These are phyloP conservation scores for Apostasia ramifera DNA, from an alignment of 106 monocot genomes.

Conservation along the genomic window DNA sequence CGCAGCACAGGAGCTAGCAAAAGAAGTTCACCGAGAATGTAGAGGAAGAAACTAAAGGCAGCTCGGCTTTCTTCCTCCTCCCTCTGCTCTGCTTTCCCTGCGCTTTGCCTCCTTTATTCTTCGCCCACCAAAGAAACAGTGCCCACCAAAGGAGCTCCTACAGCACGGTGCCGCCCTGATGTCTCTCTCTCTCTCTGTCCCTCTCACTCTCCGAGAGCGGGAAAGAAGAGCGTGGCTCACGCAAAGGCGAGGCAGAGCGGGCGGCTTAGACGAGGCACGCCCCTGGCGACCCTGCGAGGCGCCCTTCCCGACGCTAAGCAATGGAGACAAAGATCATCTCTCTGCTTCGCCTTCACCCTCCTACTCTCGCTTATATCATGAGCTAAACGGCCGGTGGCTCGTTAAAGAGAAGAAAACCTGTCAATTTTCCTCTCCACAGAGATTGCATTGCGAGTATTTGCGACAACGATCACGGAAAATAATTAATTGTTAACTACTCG, in stretches of 20 bases:
- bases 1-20: background rate
- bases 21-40: background rate
- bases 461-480: too few species aligned
- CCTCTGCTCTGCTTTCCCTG: background rate
- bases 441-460: too few species aligned
- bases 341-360: too few species aligned
- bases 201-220: too few species aligned
- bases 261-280: constrained; percentile 8
- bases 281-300: background rate
- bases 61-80: background rate
- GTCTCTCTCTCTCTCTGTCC: constrained; percentile 1
- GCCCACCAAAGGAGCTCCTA: background rate
- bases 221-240: background rate
- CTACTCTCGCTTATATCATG: too few species aligned
- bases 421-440: too few species aligned
- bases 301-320: too few species aligned
- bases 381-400: too few species aligned
- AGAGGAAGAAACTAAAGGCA: background rate
- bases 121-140: background rate
- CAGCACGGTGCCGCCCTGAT: background rate
- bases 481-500: too few species aligned
- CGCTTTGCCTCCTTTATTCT: background rate
- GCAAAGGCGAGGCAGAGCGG: constrained; percentile 1
- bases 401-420: too few species aligned
- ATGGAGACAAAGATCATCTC: too few species aligned